Conservation (phyloP, 441 rosid species). For the Populus trichocarpa region DNA sequence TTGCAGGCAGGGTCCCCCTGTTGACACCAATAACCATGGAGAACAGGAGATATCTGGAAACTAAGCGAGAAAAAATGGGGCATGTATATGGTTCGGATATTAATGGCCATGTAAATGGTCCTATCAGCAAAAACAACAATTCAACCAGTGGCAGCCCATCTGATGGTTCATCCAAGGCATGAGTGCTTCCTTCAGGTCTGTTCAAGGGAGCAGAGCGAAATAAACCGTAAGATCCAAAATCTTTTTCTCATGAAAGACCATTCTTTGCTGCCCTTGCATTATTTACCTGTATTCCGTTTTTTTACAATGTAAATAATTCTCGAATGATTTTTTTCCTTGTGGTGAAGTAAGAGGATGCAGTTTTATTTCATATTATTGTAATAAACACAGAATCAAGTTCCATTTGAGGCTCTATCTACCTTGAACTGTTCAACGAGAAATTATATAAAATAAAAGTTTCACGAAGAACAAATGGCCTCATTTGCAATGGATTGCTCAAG, state of each 20-base stretch:
- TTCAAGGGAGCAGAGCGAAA: conserved; percentile 11
- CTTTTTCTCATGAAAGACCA: neutral
- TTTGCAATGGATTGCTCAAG: neutral
- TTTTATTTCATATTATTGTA: neutral
- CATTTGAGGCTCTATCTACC: conserved; percentile 32
- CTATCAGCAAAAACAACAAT: neutral
- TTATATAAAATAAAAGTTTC: neutral
- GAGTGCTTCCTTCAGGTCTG: conserved; percentile 5
- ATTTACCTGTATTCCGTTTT: neutral
- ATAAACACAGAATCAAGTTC: conserved; percentile 3
- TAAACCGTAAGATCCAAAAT: neutral
- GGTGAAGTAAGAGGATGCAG: neutral
- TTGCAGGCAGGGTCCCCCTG: conserved; percentile 72
- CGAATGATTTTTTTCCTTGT: neutral
- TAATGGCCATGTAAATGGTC: conserved; percentile 8
- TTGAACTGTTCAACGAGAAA: conserved; percentile 10
- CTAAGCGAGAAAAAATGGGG: conserved; percentile 68
- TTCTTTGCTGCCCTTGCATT: neutral
- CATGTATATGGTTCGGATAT: conserved; percentile 31
- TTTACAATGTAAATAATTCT: neutral
- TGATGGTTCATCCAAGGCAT: neutral
- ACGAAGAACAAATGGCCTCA: neutral
- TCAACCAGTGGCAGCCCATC: neutral
- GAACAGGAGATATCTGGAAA: conserved; percentile 60
- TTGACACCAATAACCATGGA: conserved; percentile 37